phyloP scores from a whole-genome alignment of 2,329 filamentous ascomycete species.

The Endocalyx cinctus region DNA sequence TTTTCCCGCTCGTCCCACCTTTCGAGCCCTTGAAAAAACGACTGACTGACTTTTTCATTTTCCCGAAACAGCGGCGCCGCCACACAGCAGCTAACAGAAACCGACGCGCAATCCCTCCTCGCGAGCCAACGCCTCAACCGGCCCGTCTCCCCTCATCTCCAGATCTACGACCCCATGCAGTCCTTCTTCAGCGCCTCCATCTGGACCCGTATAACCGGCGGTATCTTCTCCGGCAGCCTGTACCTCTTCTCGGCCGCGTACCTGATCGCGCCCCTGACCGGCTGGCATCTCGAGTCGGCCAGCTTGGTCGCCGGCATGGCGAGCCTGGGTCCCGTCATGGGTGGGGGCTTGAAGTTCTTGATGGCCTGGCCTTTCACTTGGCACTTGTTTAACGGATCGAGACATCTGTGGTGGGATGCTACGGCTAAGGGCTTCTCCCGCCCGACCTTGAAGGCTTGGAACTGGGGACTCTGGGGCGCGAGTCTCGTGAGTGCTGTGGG shows the following conservation, averaged over 20 bases:
- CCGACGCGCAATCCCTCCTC: constrained; percentile 62
- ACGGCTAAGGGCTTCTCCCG: constrained; percentile 46
- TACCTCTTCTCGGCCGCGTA: constrained; percentile 81
- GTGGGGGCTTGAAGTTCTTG: constrained; percentile 52
- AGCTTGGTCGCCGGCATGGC: constrained; percentile 58
- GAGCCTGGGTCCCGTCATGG: constrained; percentile 53
- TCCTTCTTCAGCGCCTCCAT: constrained; percentile 72
- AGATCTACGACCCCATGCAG: constrained; percentile 82
- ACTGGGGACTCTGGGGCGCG: constrained; percentile 43
- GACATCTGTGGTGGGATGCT: constrained; percentile 53
- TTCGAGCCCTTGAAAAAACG: neutral
- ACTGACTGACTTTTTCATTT: neutral
- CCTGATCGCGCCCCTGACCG: constrained; percentile 71
- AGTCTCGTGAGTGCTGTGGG: constrained; percentile 40
- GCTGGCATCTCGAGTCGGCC: constrained; percentile 55
- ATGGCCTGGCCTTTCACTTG: constrained; percentile 56
- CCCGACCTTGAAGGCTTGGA: constrained; percentile 39
- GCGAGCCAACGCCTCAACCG: constrained; percentile 74
- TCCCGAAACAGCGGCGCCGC: constrained; percentile 39
- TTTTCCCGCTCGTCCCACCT: constrained; percentile 1
- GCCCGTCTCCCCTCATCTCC: constrained; percentile 78
- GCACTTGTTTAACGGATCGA: constrained; percentile 52
- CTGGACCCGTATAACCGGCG: constrained; percentile 81
- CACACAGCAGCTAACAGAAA: constrained; percentile 51
- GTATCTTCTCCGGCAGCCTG: constrained; percentile 63